Evolutionary conservation across 2,329 filamentous ascomycete genomes (phyloP), one percentile per base, ranked within the genome.

Genomic region (Colletotrichum trifolii): DNA sequence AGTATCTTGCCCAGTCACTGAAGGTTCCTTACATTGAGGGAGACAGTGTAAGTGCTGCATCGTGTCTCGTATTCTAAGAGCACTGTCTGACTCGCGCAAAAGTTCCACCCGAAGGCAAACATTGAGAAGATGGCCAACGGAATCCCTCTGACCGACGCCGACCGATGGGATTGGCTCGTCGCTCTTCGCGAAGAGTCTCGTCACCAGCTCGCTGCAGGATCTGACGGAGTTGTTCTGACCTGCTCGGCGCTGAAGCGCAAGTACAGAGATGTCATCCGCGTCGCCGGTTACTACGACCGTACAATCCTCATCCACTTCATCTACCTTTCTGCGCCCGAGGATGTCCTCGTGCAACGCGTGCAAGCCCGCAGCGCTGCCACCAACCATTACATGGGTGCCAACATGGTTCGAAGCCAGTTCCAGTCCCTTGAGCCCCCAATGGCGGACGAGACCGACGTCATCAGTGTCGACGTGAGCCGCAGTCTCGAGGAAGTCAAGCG

Each of bases 161-260:
- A 99, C 79, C 91, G 96, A 69, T 98, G 96, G 96, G 95, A 97
- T 81, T 99, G 96, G 96, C 89, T 99, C 68, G 92, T 91, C 50
- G 83, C 84, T 11, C 85, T 96, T 12, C 91, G 92, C 68, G 87
- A 93, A 69, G 90, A 89, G 72, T 87, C 88, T 7, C 82, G 89
- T 60, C 78, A 79, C 57, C 81, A 81, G 54, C 81, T 91, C 65
- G 79, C 82, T 60, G 78, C 77, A 53, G 88, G 89, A 42, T 83
- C 86, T 15, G 80, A 85, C 36, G 91, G 93, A 53, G 96, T 97
- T n/a, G 92, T 99, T 54, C 87, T 99, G 66, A 97, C 96, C 57
- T 99, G 96, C 85, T 97, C 93, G 11, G 96, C 95, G 2, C 86
- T 99, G 58, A 98, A 98, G 85, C 92, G 92, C 77, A 97, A 97